Conservation (phyloP, 345 rosid genomes). For the Boechera stricta region DNA sequence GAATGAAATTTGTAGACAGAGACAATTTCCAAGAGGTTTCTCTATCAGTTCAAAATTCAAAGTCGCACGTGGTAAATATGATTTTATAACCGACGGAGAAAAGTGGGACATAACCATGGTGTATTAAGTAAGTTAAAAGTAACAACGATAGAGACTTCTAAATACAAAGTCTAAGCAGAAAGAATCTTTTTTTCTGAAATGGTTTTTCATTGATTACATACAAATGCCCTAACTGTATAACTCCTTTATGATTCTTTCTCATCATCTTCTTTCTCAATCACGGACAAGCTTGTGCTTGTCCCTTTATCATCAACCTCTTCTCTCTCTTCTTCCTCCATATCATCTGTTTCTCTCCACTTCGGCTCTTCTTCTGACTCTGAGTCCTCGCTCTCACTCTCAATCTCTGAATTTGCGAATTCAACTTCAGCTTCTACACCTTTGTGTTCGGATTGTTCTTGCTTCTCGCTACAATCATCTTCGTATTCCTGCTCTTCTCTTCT, state of each 20-base stretch:
- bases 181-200: constrained; percentile 17
- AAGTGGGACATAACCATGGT: background rate
- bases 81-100: constrained; percentile 31
- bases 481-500: constrained; percentile 28
- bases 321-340: constrained; percentile 35
- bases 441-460: constrained; percentile 28
- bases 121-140: background rate
- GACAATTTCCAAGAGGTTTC: constrained; percentile 24
- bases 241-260: constrained; percentile 20
- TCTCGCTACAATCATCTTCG: constrained; percentile 29
- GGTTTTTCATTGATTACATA: constrained; percentile 1
- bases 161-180: background rate
- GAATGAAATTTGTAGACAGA: background rate
- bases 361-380: constrained; percentile 44
- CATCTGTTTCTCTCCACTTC: constrained; percentile 45
- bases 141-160: constrained; percentile 2
- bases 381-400: constrained; percentile 34
- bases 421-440: constrained; percentile 29
- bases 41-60: background rate
- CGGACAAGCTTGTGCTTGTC: background rate
- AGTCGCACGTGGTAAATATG: constrained; percentile 27
- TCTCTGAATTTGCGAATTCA: constrained; percentile 28
- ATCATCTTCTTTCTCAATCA: constrained; percentile 25
- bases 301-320: constrained; percentile 28
- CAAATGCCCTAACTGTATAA: constrained; percentile 24